A percentile compares a stretch with the other conserved stretches of the same genome.
Evolutionary conservation across 345 rosid genomes (phyloP).

Genomic region (Citrus trifoliata): DNA sequence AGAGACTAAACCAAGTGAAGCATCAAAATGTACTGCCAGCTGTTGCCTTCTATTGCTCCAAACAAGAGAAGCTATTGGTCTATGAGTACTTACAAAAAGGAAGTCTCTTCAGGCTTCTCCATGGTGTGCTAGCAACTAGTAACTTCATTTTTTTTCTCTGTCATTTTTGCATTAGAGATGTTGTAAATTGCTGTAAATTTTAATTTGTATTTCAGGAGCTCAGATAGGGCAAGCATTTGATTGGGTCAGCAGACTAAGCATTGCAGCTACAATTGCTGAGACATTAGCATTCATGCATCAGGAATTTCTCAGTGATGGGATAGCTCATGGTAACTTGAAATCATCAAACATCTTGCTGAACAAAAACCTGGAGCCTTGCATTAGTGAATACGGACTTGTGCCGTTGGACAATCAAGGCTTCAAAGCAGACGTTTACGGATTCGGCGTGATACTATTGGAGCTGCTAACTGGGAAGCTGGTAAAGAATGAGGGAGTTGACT

Average conservation of each 20-base stretch:
- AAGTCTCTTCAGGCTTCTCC: conserved; percentile 50
- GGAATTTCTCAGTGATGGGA: conserved; percentile 24
- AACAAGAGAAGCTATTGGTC: conserved; percentile 54
- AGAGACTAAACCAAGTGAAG: conserved; percentile 35
- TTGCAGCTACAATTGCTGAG: conserved; percentile 37
- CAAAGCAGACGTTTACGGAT: conserved; percentile 38
- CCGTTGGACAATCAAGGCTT: conserved; percentile 19
- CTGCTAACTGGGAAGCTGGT: conserved; percentile 50
- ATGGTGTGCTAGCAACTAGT: conserved; percentile 29
- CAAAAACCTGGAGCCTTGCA: conserved; percentile 49
- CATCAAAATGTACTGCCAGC: conserved; percentile 52
- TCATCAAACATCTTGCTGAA: conserved; percentile 55
- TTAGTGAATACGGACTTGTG: conserved; percentile 64
- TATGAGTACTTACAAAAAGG: conserved; percentile 51
- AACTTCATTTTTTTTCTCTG: not conserved
- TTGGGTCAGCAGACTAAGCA: conserved; percentile 49
- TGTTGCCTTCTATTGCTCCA: conserved; percentile 49
- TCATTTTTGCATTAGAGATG: not conserved
- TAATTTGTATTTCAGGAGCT: conserved; percentile 30
- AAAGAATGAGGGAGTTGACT: conserved; percentile 38
- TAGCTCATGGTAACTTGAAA: conserved; percentile 62
- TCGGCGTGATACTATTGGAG: conserved; percentile 57
- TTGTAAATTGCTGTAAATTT: not conserved
- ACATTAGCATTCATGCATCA: conserved; percentile 52
- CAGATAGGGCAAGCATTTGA: conserved; percentile 30